Base-by-base conservation (phyloP, 148 eudicot species). In the Heliamphora exappendiculata region DNA sequence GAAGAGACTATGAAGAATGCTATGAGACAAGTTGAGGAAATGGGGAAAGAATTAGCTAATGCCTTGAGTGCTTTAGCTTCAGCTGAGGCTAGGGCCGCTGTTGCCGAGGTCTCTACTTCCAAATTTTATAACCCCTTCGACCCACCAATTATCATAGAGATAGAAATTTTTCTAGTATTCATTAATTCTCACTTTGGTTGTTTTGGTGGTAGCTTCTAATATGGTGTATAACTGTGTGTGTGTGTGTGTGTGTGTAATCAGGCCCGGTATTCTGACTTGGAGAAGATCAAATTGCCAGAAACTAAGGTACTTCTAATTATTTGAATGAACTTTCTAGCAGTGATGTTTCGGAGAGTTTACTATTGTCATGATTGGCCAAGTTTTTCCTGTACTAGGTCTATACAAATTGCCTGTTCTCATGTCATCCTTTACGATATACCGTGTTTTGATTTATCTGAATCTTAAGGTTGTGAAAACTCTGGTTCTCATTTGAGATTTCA, bases 81-180 rank as follows among this genome's bases (percentile, higher is more conserved):
- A 67, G 97, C 98, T 76, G 97, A 94, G 83, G 76, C 92, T 37
- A 88, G 91, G 80, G 96, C 96, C 69, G 84, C 90, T 77, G 87
- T 82, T 73, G 91, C 97, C 29, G 96, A 92, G 92, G 93, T 87
- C 17, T 58, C 50, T 65, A 47, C 31, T 74, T 42, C 24, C 29
- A 50, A 66, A 34, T 13, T 49, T 57, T 14, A 20, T 51, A 4
- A 26, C 45, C 11, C 28, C 4, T 24, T 67, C 4, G 20, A 49
- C 71, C 34, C 16, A 59, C 65, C 34, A 36, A 45, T 24, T 16
- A 16, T 66, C 17, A 69, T 26, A 7, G 49, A 69, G 41, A 57
- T 54, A 70, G 17, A 44, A 24, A 13, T 62, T 51, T 57, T 17
- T 49, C 26, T 50, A 57, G 45, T 62, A 22, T 71, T 54, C 53